Conservation (phyloP, 805 yeast genomes). For the Danielia reshetovae region DNA sequence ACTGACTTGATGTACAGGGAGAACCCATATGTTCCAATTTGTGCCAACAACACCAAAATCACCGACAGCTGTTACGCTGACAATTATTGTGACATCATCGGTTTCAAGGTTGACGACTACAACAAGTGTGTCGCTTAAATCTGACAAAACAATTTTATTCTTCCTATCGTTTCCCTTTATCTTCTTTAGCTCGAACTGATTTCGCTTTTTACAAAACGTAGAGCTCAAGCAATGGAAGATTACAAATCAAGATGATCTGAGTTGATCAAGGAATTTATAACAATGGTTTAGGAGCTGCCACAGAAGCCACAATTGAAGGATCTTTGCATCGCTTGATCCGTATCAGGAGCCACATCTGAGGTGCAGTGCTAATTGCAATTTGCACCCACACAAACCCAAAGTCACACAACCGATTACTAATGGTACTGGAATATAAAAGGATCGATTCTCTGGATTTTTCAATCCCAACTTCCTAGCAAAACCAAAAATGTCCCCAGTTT, state of each 20-base stretch:
- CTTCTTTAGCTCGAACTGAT: too few relatives aligned
- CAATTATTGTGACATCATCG: conserved; percentile 16
- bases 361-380: not conserved
- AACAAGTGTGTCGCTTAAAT: conserved; percentile 4
- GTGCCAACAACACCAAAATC: conserved; percentile 10
- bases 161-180: not conserved
- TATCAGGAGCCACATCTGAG: not conserved
- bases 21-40: conserved; percentile 50
- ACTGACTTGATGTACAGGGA: conserved; percentile 47
- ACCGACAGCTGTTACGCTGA: conserved; percentile 10
- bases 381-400: too few relatives aligned
- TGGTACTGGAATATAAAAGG: too few relatives aligned
- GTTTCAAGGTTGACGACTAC: conserved; percentile 14
- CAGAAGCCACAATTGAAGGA: not conserved
- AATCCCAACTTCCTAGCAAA: too few relatives aligned
- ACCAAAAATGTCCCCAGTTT: conserved; percentile 1
- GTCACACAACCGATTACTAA: not conserved
- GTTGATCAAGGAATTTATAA: too few relatives aligned
- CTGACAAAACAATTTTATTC: not conserved
- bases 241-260: too few relatives aligned
- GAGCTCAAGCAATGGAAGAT: too few relatives aligned
- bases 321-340: not conserved
- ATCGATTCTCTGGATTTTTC: too few relatives aligned
- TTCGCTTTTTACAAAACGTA: too few relatives aligned
- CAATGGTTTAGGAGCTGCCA: too few relatives aligned